Base-by-base conservation (phyloP, 2,329 filamentous ascomycete genomes). In the Fonsecaea pugnacius region DNA sequence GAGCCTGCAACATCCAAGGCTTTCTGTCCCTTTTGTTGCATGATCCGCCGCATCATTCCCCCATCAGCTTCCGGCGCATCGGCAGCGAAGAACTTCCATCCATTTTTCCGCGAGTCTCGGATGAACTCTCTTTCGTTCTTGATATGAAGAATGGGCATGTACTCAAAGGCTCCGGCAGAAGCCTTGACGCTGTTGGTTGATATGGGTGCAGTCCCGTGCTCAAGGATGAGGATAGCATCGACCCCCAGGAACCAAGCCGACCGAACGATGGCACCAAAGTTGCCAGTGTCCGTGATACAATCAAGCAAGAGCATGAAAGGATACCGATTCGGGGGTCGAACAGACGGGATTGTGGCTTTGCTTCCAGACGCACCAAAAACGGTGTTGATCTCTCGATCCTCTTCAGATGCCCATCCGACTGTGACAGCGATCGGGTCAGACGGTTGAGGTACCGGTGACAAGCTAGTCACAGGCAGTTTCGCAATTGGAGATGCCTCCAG, bases 231-330 rank as follows among this genome's bases (percentile, higher is more conserved):
- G 21, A 99, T 85, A 4, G 91, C 93, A 61, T 93, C 91, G 5
- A 91, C 89, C 24, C 94, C 94, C n/a, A 98, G 85, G 76, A 95
- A 98, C 72, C 91, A 90, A 2, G 92, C 92, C 5, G 91, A 91
- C 38, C 95, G 90, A 50, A 98, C 83, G 65, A 98, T 94, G 24
- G 89, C 92, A 48, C 95, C 95, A 0, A 98, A 80, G 73, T 99
- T 99, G 30, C 91, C 92, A 0, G 92, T 90, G 73, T 99, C 94
- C 9, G 92, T 79, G 62, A 83, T 73, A n/a, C 76, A 76, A 59
- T 80, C 77, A 9, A 80, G 75, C 48, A 83, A 74, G 18, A 82
- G 68, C 36, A 76, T 72, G 30, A 82, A 75, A 0, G 79, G 79
- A 62, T 75, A 80, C 6, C 72, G 71, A 30, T 69, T 50, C 18